Evolutionary conservation across 2,329 filamentous ascomycete species (phyloP), one percentile per base, ranked within the genome.

Genomic region (Penicillium sp.): DNA sequence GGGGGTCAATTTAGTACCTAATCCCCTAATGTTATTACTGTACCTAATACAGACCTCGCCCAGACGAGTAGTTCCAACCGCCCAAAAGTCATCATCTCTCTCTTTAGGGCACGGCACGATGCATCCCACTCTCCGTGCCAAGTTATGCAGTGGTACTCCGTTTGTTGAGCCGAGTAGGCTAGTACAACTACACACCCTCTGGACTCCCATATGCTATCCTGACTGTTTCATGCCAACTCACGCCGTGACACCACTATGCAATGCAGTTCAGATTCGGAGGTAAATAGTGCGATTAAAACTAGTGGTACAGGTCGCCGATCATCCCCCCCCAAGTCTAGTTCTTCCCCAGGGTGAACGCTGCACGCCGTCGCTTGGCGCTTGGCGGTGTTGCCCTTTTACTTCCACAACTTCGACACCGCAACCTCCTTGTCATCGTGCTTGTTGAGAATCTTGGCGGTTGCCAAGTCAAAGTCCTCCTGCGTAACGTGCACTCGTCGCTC

Each of bases 401-500:
- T 75, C 71, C 73, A 75, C 57, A 75, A 60, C 63, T 75, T 75
- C 20, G 70, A 73, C 38, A 75, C 69, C n/a, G 72, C 72, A 37
- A 73, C 70, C 77, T 96, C 93, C 86, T 98, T 98, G 79, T 99
- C 95, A 73, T 98, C 95, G 77, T 98, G 95, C 85, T 97, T 98
- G 87, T 99, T 98, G 76, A 99, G 86, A 62, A 99, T 94, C 90
- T 99, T 99, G 75, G 95, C 95, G 6, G 95, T 99, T 37, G 95
- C 95, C 63, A 99, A 85, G 77, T 99, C 95, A 76, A 99, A 99
- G 79, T 99, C 95, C 80, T 99, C 95, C 78, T 99, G 95, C 39
- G 95, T 99, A 67, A 99, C 95, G 77, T 99, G 95, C 60, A 99
- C 94, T 79, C 95, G 88, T 74, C 95, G 85, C 82, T 99, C 95